Evolutionary conservation across 2,329 filamentous ascomycete species (phyloP), one percentile per base, ranked within the genome.

Genomic region (Taxawa tesnikishii): DNA sequence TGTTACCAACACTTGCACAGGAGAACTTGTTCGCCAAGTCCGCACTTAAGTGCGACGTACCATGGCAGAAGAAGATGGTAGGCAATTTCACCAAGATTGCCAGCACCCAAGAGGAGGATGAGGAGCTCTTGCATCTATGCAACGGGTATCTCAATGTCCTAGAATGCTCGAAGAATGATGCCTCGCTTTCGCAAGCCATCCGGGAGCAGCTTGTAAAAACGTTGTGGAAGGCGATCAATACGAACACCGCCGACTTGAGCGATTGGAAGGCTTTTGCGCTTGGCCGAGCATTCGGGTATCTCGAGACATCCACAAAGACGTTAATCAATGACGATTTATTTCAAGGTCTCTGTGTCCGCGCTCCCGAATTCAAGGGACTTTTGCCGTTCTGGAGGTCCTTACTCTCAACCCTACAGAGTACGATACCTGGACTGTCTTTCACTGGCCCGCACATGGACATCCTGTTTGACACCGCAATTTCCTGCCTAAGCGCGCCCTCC

Each of bases 401-500:
- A 13, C 32, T 29, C 10, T 28, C 29, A 4, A 27, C 33, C 6
- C 15, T 37, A 11, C 26, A 33, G 13, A 29, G 27, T 5, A 13
- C 18, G 8, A n/a, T 8, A 8, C 26, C 26, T 8, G 9, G 9
- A 10, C 28, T 33, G 4, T 23, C 17, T 5, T 26, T 34, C 9
- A 27, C 13, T 11, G 70, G 71, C 9, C 49, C 62, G 9, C 67
- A 76, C 14, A 65, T 75, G 19, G 73, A 80, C 32, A 62, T 66
- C 1, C 66, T 90, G 8, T 65, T 76, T 10, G 61, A 64, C 26
- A 70, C 74, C 3, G 61, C 94, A 3, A 67, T 87, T 33, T 63
- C 70, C 9, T 92, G 88, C 41, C 64, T 98, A 13, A 73, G 77
- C 4, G 75, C 77, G 1, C 73, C 80, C 9, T 88, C 80, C 6